Conservation (phyloP, 2,329 filamentous ascomycete species). For the Fusarium sp. region DNA sequence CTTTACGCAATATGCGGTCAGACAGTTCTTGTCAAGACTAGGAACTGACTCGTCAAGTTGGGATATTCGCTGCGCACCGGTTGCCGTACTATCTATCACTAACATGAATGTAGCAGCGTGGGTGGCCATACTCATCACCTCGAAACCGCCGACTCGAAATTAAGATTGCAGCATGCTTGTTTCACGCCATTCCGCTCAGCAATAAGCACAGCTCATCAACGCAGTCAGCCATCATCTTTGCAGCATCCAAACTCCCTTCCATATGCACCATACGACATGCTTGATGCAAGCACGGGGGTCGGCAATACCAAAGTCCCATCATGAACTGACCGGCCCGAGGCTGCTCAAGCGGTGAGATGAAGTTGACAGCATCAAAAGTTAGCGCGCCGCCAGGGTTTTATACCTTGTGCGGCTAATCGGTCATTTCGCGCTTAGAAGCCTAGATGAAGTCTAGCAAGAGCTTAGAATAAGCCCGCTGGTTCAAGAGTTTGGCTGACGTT, state of each 20-base stretch:
- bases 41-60: slow-evolving; percentile 9
- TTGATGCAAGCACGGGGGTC: slow-evolving; percentile 25
- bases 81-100: not conserved
- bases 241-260: not conserved
- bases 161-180: not conserved
- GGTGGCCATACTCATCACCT: not conserved
- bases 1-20: not conserved
- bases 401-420: slow-evolving; percentile 36
- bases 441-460: slow-evolving; percentile 22
- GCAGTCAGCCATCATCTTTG: not conserved
- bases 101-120: not conserved
- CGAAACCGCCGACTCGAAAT: not conserved
- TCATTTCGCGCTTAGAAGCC: slow-evolving; percentile 21
- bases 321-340: slow-evolving; percentile 21
- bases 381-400: slow-evolving; percentile 29
- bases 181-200: slow-evolving; percentile 10
- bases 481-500: slow-evolving; percentile 6
- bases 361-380: slow-evolving; percentile 30
- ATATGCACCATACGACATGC: slow-evolving; percentile 11
- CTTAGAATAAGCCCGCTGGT: slow-evolving; percentile 4
- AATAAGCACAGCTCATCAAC: slow-evolving; percentile 14
- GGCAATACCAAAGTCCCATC: slow-evolving; percentile 27
- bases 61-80: not conserved
- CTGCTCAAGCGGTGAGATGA: slow-evolving; percentile 38
- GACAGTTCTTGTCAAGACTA: not conserved